A percentile compares a stretch with the other conserved stretches of the same genome.
These are phyloP conservation scores for Canna indica DNA, from an alignment of 176 grass and related monocot species.

Conservation along the genomic window DNA sequence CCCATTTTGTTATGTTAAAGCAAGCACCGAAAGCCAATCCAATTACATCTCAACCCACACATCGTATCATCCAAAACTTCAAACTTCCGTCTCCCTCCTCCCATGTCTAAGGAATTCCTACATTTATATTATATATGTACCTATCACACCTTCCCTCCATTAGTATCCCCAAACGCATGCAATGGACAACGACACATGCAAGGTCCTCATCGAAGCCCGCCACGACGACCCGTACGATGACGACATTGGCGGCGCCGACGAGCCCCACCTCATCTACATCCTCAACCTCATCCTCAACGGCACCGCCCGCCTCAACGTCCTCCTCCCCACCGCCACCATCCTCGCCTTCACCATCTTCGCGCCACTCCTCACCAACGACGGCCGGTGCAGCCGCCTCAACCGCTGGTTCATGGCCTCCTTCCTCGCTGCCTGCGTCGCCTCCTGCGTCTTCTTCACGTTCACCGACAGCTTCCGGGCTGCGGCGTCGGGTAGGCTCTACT, in stretches of 20 bases:
- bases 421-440: constrained; percentile 47
- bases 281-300: constrained; percentile 70
- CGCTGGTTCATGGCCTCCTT: constrained; percentile 35
- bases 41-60: not conserved
- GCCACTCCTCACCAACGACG: constrained; percentile 69
- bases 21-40: not conserved
- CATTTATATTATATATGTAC: too few relatives aligned
- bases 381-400: constrained; percentile 37
- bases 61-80: not conserved
- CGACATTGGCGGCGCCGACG: constrained; percentile 22
- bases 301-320: constrained; percentile 75
- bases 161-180: too few relatives aligned
- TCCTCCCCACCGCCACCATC: constrained; percentile 85
- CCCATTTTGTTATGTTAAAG: not conserved
- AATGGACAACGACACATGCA: constrained; percentile 40
- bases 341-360: constrained; percentile 87
- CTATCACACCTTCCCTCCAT: too few relatives aligned
- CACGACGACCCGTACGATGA: not conserved
- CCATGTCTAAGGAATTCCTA: not conserved
- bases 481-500: constrained; percentile 42
- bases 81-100: not conserved
- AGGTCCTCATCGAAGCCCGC: constrained; percentile 41
- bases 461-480: constrained; percentile 80
- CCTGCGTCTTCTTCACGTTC: constrained; percentile 89
- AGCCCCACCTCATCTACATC: constrained; percentile 52